phyloP scores from a whole-genome alignment of 73 alveolate genomes.

The Symbiodinium pilosum region DNA sequence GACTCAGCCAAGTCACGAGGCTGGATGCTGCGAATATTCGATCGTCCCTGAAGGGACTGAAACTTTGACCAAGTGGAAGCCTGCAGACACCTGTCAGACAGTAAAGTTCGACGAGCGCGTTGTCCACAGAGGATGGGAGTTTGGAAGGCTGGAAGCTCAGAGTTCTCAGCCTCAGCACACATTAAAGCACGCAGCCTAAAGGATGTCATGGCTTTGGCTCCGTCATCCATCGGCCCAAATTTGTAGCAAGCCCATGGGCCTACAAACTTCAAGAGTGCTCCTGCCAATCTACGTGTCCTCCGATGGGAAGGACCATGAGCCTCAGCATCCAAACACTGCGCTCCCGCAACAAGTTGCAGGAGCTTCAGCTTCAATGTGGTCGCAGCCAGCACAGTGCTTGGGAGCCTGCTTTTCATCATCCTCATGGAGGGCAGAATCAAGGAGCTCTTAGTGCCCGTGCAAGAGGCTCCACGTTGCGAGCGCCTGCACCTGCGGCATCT shows the following conservation, averaged over 20 bases:
- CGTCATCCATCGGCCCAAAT: neutral
- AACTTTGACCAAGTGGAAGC: no score
- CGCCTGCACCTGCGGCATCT: neutral
- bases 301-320: neutral
- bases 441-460: slow-evolving; percentile 80
- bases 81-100: no score
- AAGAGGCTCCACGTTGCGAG: slow-evolving; percentile 35
- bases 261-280: no score
- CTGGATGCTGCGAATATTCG: no score
- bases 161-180: neutral
- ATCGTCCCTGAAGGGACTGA: no score
- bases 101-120: no score
- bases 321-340: neutral
- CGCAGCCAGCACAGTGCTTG: slow-evolving; percentile 75
- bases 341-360: neutral
- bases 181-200: neutral
- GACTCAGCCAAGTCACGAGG: no score
- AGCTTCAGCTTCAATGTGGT: slow-evolving; percentile 55
- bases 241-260: neutral
- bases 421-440: slow-evolving; percentile 71
- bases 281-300: neutral
- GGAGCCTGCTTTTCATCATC: slow-evolving; percentile 41
- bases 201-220: neutral
- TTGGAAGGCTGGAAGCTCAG: slow-evolving; percentile 3
- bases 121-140: no score